phyloP scores from a whole-genome alignment of 805 yeast genomes.

The Zygotorulaspora florentina region DNA sequence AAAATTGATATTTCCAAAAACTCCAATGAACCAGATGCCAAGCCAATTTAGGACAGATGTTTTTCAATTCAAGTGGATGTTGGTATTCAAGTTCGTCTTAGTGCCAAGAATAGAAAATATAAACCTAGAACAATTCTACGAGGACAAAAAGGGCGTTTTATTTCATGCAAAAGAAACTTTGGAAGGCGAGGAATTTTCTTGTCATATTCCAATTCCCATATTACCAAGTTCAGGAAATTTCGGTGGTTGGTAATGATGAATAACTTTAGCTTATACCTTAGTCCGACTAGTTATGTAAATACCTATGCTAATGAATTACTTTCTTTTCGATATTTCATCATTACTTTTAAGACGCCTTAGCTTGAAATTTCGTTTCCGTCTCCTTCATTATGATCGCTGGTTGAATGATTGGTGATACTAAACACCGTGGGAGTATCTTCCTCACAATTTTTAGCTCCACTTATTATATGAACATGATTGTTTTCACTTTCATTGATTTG shows the following conservation, averaged over 20 bases:
- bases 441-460: not conserved
- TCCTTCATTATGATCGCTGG: not conserved
- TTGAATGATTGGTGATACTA: too few relatives aligned
- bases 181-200: constrained; percentile 40
- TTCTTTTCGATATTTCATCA: not conserved
- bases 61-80: constrained; percentile 39
- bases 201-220: constrained; percentile 43
- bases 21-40: constrained; percentile 35
- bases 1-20: constrained; percentile 30
- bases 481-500: not conserved
- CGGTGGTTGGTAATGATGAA: constrained; percentile 42
- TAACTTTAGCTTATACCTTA: not conserved
- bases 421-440: too few relatives aligned
- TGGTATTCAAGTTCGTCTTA: constrained; percentile 38
- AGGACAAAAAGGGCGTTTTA: constrained; percentile 37
- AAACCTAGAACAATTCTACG: constrained; percentile 29
- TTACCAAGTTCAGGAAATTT: constrained; percentile 45
- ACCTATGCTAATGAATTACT: not conserved
- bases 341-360: not conserved
- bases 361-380: too few relatives aligned
- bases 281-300: not conserved
- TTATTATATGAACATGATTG: not conserved
- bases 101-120: constrained; percentile 18
- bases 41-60: constrained; percentile 40
- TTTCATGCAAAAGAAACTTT: constrained; percentile 34